These are phyloP conservation scores for Luffa aegyptiaca DNA, from an alignment of 306 rosid genomes.

Conservation along the genomic window DNA sequence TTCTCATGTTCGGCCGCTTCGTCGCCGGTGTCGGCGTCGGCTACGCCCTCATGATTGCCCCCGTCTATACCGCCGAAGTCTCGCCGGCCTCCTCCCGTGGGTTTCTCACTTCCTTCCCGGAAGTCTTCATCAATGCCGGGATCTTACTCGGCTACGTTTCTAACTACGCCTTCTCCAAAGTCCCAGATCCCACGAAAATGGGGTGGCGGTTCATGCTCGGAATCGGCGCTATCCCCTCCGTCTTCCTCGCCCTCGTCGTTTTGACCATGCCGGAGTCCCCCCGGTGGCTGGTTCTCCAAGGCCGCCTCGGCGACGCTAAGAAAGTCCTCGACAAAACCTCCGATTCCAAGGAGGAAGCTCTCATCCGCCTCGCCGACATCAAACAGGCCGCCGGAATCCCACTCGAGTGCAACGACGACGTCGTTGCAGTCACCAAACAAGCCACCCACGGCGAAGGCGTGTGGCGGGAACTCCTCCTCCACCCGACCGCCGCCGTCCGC, in stretches of 20 bases:
- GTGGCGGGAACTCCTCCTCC: constrained; percentile 46
- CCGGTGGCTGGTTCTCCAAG: constrained; percentile 58
- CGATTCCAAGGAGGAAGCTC: constrained; percentile 41
- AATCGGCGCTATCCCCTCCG: constrained; percentile 34
- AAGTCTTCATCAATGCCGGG: constrained; percentile 43
- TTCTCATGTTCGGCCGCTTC: constrained; percentile 7
- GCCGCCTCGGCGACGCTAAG: constrained; percentile 47
- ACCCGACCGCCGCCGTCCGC: constrained; percentile 41
- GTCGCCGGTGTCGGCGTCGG: constrained; percentile 3
- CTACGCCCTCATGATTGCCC: constrained; percentile 3
- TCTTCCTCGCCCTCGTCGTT: constrained; percentile 26
- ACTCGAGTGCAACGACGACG: constrained; percentile 23
- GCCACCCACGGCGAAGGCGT: constrained; percentile 26
- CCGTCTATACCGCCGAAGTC: constrained; percentile 2
- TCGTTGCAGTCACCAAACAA: constrained; percentile 8
- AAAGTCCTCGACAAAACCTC: constrained; percentile 48
- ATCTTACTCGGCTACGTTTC: constrained; percentile 46
- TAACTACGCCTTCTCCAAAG: constrained; percentile 39
- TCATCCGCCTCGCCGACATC: constrained; percentile 36
- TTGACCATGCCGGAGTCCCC: constrained; percentile 68
- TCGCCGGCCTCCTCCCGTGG: neutral
- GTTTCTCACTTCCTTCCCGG: constrained; percentile 3
- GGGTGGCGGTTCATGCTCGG: constrained; percentile 73
- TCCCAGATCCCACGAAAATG: constrained; percentile 7
- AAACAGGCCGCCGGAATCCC: constrained; percentile 46